Percentiles rank a stretch among this genome's conserved stretches.
Evolutionary conservation across 495 filamentous ascomycete species (phyloP).

Genomic region (Hypoxylon cercidicola): DNA sequence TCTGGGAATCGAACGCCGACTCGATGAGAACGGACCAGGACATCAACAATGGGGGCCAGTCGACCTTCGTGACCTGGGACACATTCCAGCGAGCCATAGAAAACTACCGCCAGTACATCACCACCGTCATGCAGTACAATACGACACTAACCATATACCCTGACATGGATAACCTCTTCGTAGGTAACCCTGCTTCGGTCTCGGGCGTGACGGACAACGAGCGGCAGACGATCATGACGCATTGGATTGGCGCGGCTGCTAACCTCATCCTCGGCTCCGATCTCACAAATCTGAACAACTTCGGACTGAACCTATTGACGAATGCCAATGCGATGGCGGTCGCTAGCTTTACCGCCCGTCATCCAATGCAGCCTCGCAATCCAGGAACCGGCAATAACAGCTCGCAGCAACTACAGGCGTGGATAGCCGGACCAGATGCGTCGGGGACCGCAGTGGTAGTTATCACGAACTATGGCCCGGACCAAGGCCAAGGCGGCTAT

Average conservation of each 20-base stretch:
- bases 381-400: conserved; percentile 38
- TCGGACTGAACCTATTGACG: conserved; percentile 39
- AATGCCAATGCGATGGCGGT: conserved; percentile 28
- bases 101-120: conserved; percentile 48
- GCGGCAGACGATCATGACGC: conserved; percentile 43
- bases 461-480: conserved; percentile 45
- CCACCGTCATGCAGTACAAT: conserved; percentile 29
- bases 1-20: conserved; percentile 43
- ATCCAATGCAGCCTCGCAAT: conserved; percentile 48
- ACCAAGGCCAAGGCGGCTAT: conserved; percentile 41
- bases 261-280: conserved; percentile 47
- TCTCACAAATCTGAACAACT: conserved; percentile 38
- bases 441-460: conserved; percentile 38
- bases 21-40: conserved; percentile 46
- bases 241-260: conserved; percentile 48
- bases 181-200: conserved; percentile 41
- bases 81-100: conserved; percentile 46
- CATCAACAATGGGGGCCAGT: conserved; percentile 40
- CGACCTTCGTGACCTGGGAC: conserved; percentile 43
- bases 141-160: conserved; percentile 42
- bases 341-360: conserved; percentile 34
- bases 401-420: conserved; percentile 47
- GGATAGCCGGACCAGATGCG: conserved; percentile 45
- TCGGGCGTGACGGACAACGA: conserved; percentile 43
- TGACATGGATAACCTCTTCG: conserved; percentile 47